Evolutionary conservation across 2,329 filamentous ascomycete genomes (phyloP), one percentile per base, ranked within the genome.

Genomic region (Domatiomyces globalis): DNA sequence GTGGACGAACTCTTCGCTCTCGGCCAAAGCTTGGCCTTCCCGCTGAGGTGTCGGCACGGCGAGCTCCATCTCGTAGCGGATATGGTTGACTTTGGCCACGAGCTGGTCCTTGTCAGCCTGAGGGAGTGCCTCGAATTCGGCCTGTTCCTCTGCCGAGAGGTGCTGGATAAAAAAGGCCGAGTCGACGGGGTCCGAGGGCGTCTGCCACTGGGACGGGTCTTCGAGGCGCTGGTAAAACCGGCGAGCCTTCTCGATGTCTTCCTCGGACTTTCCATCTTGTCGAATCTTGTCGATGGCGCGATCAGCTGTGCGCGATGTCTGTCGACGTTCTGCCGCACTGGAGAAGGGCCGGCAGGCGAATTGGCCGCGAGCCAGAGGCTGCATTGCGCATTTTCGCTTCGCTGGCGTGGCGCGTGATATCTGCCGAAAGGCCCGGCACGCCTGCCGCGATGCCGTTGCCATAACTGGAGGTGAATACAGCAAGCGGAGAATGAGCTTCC

Each of bases 381-480:
- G 33, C 33, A 39, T 10, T 1, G 49, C 46, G 43, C 52, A 54
- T 56, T 56, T 60, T 43, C 54, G 47, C 44, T 59, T 60, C 10
- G 53, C 55, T 22, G 57, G 54, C 27, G 55, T 51, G 9, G 46
- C 52, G 25, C 55, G 51, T 33, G 46, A 49, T 22, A 56, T 50
- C 29, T 57, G 58, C n/a, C 56, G 49, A 17, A 60, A 39, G 27
- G 46, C 51, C 48, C 59, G 58, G 47, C 51, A 61, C 17, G 58
- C 44, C 50, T 58, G 50, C 45, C 59, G 59, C 43, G 57, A 55
- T 49, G 58, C 46, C 51, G 54, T 58, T n/a, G 58, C 58, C 58
- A 61, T 61, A 45, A 19, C 22, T 49, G 36, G 25, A 17, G 17
- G 10, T n/a, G n/a, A 4, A 45, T 45, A n/a, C 43, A 45, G 22